Percentiles rank a stretch among this genome's conserved stretches.
Evolutionary conservation across 345 rosid species (phyloP).

Genomic region (Linum trigynum): DNA sequence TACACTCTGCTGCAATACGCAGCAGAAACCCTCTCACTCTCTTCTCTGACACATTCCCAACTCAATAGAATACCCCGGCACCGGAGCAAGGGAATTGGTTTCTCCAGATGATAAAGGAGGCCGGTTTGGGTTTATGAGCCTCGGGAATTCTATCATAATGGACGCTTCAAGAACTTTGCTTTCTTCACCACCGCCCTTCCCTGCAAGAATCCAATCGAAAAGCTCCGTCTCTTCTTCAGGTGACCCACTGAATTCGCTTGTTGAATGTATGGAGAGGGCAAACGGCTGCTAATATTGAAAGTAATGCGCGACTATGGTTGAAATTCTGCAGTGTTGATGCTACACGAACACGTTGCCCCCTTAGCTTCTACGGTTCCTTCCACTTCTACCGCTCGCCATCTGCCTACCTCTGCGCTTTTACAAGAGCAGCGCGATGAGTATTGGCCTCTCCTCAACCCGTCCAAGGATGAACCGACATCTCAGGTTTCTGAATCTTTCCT

Average conservation of each 20-base stretch:
- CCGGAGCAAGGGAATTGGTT: no score
- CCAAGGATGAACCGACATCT: slow-evolving; percentile 43
- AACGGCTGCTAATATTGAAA: background rate
- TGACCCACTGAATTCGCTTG: slow-evolving; percentile 6
- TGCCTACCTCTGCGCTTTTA: slow-evolving; percentile 58
- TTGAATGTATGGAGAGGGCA: background rate
- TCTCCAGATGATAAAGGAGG: no score
- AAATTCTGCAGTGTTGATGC: slow-evolving; percentile 37
- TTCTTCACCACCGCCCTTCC: slow-evolving; percentile 55
- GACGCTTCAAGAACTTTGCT: slow-evolving; percentile 59
- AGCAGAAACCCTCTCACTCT: background rate
- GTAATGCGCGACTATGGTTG: background rate
- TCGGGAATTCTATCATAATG: slow-evolving; percentile 25
- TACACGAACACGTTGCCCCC: slow-evolving; percentile 46
- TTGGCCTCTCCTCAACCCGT: slow-evolving; percentile 30
- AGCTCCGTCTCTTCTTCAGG: slow-evolving; percentile 41
- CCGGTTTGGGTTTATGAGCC: no score
- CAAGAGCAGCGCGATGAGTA: slow-evolving; percentile 69
- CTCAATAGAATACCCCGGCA: no score
- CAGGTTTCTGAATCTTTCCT: slow-evolving; percentile 31
- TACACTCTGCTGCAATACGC: background rate
- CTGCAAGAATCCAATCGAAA: slow-evolving; percentile 39
- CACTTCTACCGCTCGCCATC: slow-evolving; percentile 43
- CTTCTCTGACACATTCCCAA: no score
- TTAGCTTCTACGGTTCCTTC: slow-evolving; percentile 41